Conservation (phyloP, 495 filamentous ascomycete genomes). For the Penicillium simplicissimum region DNA sequence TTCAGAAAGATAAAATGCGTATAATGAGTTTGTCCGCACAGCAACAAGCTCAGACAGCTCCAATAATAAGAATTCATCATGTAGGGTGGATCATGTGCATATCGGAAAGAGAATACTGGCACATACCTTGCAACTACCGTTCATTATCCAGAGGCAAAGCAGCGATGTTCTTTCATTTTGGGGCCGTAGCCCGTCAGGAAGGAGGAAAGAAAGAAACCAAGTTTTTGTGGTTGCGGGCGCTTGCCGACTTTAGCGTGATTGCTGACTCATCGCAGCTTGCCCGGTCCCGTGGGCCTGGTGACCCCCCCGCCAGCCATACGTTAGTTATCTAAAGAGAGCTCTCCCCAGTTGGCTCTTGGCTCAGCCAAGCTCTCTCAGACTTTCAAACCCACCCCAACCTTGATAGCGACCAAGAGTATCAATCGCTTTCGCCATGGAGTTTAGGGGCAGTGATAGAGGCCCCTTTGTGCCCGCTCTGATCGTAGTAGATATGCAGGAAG, state of each 20-base stretch:
- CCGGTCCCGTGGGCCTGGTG: too few species aligned
- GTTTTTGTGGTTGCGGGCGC: conserved; percentile 17
- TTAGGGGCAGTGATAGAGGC: background rate
- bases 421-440: conserved; percentile 12
- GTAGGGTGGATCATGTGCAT: conserved; percentile 12
- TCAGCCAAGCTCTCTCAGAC: background rate
- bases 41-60: conserved; percentile 89
- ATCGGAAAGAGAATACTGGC: background rate
- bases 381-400: background rate
- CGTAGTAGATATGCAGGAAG: conserved; percentile 90
- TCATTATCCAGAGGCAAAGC: conserved; percentile 32
- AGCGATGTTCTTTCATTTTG: conserved; percentile 7
- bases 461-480: conserved; percentile 54
- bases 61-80: conserved; percentile 81
- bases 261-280: conserved; percentile 32
- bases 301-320: too few species aligned
- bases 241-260: conserved; percentile 21
- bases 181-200: conserved; percentile 42
- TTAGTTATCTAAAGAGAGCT: too few species aligned
- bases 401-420: background rate
- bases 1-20: conserved; percentile 47
- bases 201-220: conserved; percentile 23
- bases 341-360: background rate
- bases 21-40: conserved; percentile 54
- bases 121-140: conserved; percentile 41